These are phyloP conservation scores for Blastocystis sp. DNA, from an alignment of 352 stramenopile genomes.

Conservation along the genomic window DNA sequence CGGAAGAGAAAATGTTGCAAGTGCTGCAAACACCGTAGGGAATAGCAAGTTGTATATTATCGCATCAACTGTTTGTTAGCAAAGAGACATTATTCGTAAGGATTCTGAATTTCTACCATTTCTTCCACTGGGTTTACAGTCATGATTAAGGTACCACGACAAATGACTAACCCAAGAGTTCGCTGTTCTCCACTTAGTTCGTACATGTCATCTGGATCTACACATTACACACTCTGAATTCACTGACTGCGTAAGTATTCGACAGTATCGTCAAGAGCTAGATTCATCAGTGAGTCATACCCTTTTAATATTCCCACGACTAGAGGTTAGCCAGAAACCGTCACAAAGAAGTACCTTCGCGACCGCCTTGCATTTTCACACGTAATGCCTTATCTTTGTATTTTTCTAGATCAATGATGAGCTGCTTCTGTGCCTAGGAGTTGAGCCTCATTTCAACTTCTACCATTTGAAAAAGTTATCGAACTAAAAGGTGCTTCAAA, in stretches of 20 bases:
- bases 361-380: background rate
- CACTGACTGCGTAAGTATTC: slow-evolving; percentile 79
- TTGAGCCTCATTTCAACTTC: background rate
- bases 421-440: background rate
- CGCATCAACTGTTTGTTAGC: background rate
- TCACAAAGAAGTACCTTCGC: background rate
- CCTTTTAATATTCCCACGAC: slow-evolving; percentile 83
- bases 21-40: background rate
- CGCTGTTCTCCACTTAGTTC: slow-evolving; percentile 79
- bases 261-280: slow-evolving; percentile 88
- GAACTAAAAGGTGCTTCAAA: too few species aligned
- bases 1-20: background rate
- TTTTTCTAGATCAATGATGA: background rate
- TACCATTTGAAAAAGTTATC: background rate
- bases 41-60: background rate
- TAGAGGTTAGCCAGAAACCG: background rate
- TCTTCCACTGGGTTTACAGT: slow-evolving; percentile 72
- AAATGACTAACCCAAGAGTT: slow-evolving; percentile 84
- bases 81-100: slow-evolving; percentile 63
- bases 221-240: background rate
- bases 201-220: slow-evolving; percentile 79
- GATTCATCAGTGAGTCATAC: slow-evolving; percentile 91
- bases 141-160: slow-evolving; percentile 72
- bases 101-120: slow-evolving; percentile 73
- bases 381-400: background rate